Conservation (phyloP, 2,329 filamentous ascomycete species). For the Anthostomella pinea region DNA sequence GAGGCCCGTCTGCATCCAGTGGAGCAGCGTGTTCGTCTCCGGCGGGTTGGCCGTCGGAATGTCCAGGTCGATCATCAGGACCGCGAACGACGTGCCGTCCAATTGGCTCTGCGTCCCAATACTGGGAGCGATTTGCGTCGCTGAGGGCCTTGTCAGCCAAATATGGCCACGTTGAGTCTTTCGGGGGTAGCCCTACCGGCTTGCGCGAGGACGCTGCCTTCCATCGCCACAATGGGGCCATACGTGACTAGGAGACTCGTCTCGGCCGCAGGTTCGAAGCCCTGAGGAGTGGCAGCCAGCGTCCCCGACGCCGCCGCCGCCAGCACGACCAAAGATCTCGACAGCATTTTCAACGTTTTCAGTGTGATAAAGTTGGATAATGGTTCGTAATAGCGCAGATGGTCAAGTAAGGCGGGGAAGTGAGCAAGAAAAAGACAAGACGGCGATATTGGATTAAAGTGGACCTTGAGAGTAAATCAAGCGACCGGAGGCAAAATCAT, state of each 20-base stretch:
- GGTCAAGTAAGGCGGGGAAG: constrained; percentile 18
- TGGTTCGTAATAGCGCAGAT: constrained; percentile 9
- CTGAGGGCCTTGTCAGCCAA: constrained; percentile 23
- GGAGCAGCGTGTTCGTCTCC: constrained; percentile 37
- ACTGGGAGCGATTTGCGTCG: constrained; percentile 33
- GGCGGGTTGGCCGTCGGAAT: constrained; percentile 42
- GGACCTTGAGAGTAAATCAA: not conserved
- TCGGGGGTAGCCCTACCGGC: constrained; percentile 29
- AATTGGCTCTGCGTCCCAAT: constrained; percentile 37
- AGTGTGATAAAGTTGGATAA: constrained; percentile 4
- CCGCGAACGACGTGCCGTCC: constrained; percentile 39
- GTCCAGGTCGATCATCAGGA: constrained; percentile 46
- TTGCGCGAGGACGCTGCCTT: constrained; percentile 38
- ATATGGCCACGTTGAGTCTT: constrained; percentile 2
- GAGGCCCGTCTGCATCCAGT: constrained; percentile 44
- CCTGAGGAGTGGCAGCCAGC: constrained; percentile 39
- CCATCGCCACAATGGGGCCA: constrained; percentile 34
- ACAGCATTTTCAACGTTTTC: constrained; percentile 29
- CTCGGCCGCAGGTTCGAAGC: constrained; percentile 39
- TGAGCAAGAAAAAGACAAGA: constrained; percentile 1
- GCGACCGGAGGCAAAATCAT: constrained; percentile 9
- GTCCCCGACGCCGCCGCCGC: constrained; percentile 33
- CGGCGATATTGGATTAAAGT: constrained; percentile 5
- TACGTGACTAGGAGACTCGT: constrained; percentile 40
- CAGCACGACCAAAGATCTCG: constrained; percentile 30